Evolutionary conservation across 2,329 filamentous ascomycete genomes (phyloP).

Genomic region (Malbranchea cinnamomea): DNA sequence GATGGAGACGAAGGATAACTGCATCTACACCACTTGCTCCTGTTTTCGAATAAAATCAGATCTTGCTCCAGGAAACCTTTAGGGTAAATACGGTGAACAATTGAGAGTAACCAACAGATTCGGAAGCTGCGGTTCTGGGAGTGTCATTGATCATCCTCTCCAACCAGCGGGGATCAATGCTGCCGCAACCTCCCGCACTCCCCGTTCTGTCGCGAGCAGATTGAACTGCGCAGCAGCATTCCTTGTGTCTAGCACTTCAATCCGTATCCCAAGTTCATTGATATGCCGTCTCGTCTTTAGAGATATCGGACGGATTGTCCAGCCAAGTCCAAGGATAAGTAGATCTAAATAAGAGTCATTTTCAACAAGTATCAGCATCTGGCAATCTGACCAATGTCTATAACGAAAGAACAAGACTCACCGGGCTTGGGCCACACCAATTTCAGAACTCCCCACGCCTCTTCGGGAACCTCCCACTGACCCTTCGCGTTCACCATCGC

Average conservation of each 20-base stretch:
- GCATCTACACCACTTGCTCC: neutral
- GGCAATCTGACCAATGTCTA: slow-evolving; percentile 3
- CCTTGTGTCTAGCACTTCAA: slow-evolving; percentile 81
- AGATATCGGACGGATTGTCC: slow-evolving; percentile 58
- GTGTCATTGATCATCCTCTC: slow-evolving; percentile 38
- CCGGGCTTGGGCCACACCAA: slow-evolving; percentile 79
- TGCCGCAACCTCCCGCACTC: slow-evolving; percentile 69
- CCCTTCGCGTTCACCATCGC: slow-evolving; percentile 58
- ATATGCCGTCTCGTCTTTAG: slow-evolving; percentile 59
- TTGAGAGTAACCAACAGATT: too few relatives aligned
- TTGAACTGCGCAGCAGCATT: slow-evolving; percentile 95
- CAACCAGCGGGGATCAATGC: slow-evolving; percentile 78
- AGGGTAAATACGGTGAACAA: too few relatives aligned
- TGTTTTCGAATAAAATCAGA: too few relatives aligned
- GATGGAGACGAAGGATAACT: neutral
- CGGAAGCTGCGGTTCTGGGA: too few relatives aligned
- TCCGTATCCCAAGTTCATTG: slow-evolving; percentile 61
- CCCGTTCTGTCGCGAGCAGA: slow-evolving; percentile 81
- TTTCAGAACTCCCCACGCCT: slow-evolving; percentile 60
- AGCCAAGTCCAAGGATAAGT: slow-evolving; percentile 75
- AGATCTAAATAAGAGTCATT: slow-evolving; percentile 43
- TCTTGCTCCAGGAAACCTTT: neutral
- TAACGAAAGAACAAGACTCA: slow-evolving; percentile 30
- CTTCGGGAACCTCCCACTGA: slow-evolving; percentile 60
- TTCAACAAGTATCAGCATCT: neutral